Evolutionary conservation across 2,329 filamentous ascomycete genomes (phyloP).

Genomic region (Orbilia javanica): DNA sequence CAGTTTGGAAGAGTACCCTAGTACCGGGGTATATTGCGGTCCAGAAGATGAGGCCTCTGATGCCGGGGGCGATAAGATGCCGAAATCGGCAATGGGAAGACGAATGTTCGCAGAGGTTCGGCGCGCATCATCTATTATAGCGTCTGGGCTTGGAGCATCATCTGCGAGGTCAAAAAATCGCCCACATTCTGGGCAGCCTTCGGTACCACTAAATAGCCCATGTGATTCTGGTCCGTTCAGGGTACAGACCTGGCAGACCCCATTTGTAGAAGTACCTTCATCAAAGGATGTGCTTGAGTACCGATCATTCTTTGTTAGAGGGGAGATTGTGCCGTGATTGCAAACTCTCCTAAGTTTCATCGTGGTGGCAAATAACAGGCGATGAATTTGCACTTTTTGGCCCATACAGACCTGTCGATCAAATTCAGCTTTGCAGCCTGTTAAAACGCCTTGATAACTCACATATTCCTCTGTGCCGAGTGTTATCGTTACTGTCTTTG

Average conservation of each 20-base stretch:
- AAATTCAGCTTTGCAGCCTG: constrained; percentile 12
- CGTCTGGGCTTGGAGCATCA: neutral
- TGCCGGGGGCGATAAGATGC: neutral
- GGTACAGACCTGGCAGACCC: neutral
- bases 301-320: no score
- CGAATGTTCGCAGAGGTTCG: neutral
- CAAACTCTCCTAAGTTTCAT: constrained; percentile 21
- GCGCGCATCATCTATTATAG: neutral
- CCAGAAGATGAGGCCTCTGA: neutral
- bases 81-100: neutral
- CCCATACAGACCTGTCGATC: neutral
- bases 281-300: no score
- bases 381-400: neutral
- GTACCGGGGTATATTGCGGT: neutral
- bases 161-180: neutral
- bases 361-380: constrained; percentile 16
- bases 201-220: neutral
- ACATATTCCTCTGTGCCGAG: neutral
- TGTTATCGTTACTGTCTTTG: neutral
- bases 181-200: constrained; percentile 6
- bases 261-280: neutral
- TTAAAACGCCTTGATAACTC: neutral
- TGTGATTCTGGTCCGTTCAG: neutral
- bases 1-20: constrained; percentile 22
- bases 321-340: constrained; percentile 8